Evolutionary conservation across 306 rosid genomes (phyloP).

Genomic region (Sesbania bispinosa): DNA sequence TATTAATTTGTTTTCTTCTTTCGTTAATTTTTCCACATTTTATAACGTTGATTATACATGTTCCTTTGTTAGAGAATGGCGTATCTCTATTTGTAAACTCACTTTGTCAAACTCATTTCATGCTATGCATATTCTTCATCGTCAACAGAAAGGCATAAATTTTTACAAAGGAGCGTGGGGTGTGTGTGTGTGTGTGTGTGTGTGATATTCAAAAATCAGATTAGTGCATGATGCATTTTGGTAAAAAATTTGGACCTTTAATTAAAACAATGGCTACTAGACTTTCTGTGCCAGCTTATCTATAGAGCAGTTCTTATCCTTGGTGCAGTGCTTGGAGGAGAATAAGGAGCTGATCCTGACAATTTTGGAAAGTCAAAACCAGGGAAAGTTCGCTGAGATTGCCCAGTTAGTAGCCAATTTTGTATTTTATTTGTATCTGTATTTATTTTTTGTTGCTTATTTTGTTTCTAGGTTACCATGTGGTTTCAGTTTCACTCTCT

Average conservation of each 20-base stretch:
- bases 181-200: background rate
- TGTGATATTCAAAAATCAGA: background rate
- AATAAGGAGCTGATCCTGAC: slow-evolving; percentile 48
- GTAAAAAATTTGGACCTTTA: slow-evolving; percentile 10
- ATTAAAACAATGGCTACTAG: background rate
- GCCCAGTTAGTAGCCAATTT: background rate
- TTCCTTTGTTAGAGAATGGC: background rate
- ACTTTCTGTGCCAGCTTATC: background rate
- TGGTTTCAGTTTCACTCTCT: no score
- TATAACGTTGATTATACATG: background rate
- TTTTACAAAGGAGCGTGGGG: background rate
- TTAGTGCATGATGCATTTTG: slow-evolving; percentile 3
- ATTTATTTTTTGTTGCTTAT: background rate
- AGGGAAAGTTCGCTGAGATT: slow-evolving; percentile 35
- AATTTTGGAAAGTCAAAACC: slow-evolving; percentile 43
- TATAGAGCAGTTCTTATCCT: slow-evolving; percentile 15
- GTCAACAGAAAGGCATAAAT: background rate
- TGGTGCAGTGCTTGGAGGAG: slow-evolving; percentile 58
- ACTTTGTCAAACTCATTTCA: background rate
- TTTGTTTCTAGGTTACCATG: slow-evolving; percentile 14
- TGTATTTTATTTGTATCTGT: no score
- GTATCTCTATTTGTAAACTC: background rate
- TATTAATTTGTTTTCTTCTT: slow-evolving; percentile 3
- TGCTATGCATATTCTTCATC: background rate
- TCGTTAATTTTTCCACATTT: background rate